These are phyloP conservation scores for Orbilia oligospora DNA, from an alignment of 2,329 filamentous ascomycete species.

Conservation along the genomic window DNA sequence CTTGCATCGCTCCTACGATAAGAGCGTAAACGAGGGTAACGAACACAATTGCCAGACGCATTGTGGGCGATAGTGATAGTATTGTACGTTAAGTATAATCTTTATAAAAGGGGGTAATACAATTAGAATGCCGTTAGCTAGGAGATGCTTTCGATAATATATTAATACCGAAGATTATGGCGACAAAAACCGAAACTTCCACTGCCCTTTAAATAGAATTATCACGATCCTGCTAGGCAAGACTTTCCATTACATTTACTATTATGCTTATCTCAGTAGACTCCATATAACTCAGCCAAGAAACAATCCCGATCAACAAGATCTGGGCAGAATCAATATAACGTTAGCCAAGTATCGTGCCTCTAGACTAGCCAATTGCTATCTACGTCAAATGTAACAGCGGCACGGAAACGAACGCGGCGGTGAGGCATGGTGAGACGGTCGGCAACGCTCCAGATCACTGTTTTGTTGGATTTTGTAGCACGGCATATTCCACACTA, in stretches of 20 bases:
- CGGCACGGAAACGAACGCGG: constrained; percentile 2
- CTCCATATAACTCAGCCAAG: not conserved
- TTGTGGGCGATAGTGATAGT: not conserved
- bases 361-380: not conserved
- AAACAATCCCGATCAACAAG: no score
- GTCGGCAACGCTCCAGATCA: not conserved
- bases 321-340: not conserved
- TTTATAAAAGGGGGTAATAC: no score
- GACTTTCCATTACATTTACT: no score
- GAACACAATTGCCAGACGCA: constrained; percentile 3
- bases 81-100: no score
- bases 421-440: not conserved
- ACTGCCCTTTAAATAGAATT: no score
- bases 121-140: no score
- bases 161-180: no score
- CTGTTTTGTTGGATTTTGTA: constrained; percentile 9
- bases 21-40: not conserved
- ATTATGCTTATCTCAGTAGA: not conserved
- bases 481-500: constrained; percentile 5
- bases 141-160: no score
- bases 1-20: not conserved
- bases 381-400: constrained; percentile 15
- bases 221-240: no score
- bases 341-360: no score
- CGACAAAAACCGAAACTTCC: no score